Percentiles rank a stretch among this genome's conserved stretches.
Evolutionary conservation across 2,329 filamentous ascomycete genomes (phyloP).

Genomic region (Fusarium staphyleae): DNA sequence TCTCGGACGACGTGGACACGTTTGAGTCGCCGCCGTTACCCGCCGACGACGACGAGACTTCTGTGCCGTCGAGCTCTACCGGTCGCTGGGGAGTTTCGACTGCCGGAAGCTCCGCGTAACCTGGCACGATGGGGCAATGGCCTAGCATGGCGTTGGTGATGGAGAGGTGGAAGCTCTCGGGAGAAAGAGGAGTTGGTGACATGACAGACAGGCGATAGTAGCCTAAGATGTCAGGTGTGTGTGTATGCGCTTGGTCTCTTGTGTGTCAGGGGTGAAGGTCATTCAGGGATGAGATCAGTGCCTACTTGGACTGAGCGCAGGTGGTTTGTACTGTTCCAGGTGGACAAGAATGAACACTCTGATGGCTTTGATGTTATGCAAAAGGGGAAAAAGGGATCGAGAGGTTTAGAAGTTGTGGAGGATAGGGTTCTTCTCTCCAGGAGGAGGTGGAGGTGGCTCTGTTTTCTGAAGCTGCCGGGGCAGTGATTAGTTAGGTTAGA

Average conservation of each 20-base stretch:
- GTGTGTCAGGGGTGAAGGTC: background rate
- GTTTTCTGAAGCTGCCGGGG: too few relatives aligned
- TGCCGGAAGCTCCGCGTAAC: background rate
- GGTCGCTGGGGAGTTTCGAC: background rate
- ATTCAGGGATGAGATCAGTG: too few relatives aligned
- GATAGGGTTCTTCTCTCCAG: too few relatives aligned
- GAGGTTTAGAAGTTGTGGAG: too few relatives aligned
- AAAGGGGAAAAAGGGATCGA: too few relatives aligned
- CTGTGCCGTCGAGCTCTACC: background rate
- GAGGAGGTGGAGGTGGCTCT: too few relatives aligned
- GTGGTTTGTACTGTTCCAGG: too few relatives aligned
- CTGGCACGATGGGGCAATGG: background rate
- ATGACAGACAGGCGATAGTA: background rate
- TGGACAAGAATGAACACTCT: too few relatives aligned
- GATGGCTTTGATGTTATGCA: too few relatives aligned
- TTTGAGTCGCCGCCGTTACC: background rate
- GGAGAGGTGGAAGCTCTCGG: slow-evolving; percentile 15
- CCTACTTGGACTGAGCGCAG: too few relatives aligned
- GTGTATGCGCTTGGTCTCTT: background rate
- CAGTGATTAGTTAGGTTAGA: too few relatives aligned
- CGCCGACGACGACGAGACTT: slow-evolving; percentile 7
- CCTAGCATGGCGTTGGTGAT: slow-evolving; percentile 9
- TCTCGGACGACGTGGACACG: background rate
- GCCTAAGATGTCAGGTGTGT: background rate
- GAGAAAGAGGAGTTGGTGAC: slow-evolving; percentile 5